These are phyloP conservation scores for Cucurbita pepo DNA, from an alignment of 306 rosid genomes.

Conservation along the genomic window DNA sequence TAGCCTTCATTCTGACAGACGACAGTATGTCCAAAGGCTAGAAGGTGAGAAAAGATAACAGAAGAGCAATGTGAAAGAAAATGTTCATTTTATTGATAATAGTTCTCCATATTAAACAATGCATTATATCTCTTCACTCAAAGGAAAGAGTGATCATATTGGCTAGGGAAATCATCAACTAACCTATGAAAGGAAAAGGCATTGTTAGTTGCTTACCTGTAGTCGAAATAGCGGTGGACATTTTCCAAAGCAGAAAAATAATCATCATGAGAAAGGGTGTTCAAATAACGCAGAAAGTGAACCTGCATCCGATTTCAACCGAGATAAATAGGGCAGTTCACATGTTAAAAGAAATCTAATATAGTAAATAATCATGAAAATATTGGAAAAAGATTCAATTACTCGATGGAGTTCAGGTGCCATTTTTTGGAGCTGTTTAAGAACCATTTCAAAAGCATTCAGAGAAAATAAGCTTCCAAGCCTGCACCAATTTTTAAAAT, in stretches of 20 bases:
- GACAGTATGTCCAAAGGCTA: neutral
- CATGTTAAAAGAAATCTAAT: neutral
- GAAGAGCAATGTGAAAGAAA: neutral
- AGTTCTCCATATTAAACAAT: neutral
- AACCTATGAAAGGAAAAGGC: neutral
- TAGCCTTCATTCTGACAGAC: neutral
- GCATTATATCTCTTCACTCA: neutral
- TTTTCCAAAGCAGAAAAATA: conserved; percentile 73
- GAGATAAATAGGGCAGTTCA: neutral
- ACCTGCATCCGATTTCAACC: conserved; percentile 36
- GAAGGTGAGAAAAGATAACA: neutral
- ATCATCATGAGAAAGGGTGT: conserved; percentile 70
- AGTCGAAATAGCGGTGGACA: conserved; percentile 87
- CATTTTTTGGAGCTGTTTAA: conserved; percentile 66
- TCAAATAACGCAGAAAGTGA: conserved; percentile 76
- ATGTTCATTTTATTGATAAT: neutral
- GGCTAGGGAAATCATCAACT: neutral
- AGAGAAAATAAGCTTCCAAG: conserved; percentile 51
- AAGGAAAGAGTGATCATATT: neutral
- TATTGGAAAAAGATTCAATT: conserved; percentile 12
- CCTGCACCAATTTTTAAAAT: conserved; percentile 21
- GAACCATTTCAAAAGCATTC: conserved; percentile 54
- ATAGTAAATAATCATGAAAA: neutral
- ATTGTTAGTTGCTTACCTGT: conserved; percentile 38
- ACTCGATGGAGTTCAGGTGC: conserved; percentile 95